Evolutionary conservation across 2,329 filamentous ascomycete species (phyloP), one percentile per base, ranked within the genome.

Genomic region (Cyphellophora attinorum): DNA sequence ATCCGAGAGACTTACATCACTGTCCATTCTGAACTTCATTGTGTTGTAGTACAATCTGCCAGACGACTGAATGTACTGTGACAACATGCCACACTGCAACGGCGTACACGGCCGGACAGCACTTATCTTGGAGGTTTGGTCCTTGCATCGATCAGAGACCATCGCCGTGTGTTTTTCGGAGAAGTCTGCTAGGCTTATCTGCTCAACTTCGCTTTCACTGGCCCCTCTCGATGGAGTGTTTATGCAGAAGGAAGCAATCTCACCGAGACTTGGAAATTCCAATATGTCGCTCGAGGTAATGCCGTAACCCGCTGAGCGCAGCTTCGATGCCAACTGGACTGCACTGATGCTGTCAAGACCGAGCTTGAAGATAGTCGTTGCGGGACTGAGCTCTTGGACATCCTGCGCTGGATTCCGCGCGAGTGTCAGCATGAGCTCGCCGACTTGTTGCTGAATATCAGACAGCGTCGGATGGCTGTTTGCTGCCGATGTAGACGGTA

Each of bases 261-360:
- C 31, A 10, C n/a, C 6, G 16, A 49, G 35, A n/a, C 40, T 37
- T 35, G 43, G 43, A 19, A 37, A 67, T 48, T 82, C 77, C 35
- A 95, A 70, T 11, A 95, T 76, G 53, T 93, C 83, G 2, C 76
- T 72, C 0, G 82, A 77, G 2, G 76, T 74, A 0, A 86, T 57
- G 1, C 55, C 50, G 25, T 76, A 61, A 0, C 76, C 77, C 12
- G 68, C 50, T 25, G 67, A 70, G 12, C 80, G 74, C 11, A 95
- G 62, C 16, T 68, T 61, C 2, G 74, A 69, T 1, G 85, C 83
- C 6, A 94, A 66, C 50, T 94, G 86, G 11, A 75, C 68, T 1
- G 85, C 83, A 40, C 81, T 88, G 50, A 96, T 91, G 53, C 88
- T 95, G 57, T 95, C 88, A 3, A 95, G 63, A 0, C 89, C 89